Conservation (phyloP, 179 eudicot species). For the Actinidia arguta region DNA sequence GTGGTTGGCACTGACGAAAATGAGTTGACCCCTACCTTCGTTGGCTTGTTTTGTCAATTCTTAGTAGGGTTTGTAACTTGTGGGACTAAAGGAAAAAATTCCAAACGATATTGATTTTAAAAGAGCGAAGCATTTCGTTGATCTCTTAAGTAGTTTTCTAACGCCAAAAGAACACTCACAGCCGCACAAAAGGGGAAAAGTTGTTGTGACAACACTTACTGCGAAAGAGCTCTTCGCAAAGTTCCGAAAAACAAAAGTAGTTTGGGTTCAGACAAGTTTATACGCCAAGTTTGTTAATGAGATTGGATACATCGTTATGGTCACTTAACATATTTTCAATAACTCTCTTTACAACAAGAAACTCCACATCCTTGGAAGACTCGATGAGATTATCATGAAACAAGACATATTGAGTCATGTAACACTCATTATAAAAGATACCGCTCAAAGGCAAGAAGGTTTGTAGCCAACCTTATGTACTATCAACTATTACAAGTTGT, state of each 20-base stretch:
- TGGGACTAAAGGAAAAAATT: too few species aligned
- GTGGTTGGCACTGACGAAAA: too few species aligned
- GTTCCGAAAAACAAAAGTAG: background rate
- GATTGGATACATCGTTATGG: background rate
- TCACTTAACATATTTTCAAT: background rate
- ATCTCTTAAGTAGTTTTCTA: too few species aligned
- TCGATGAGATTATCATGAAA: conserved; percentile 39
- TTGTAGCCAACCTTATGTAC: conserved; percentile 4
- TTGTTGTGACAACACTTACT: background rate
- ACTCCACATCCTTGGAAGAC: conserved; percentile 37
- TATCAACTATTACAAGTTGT: conserved; percentile 26
- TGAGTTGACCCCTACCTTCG: background rate
- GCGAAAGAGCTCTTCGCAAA: conserved; percentile 16
- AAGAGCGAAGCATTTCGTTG: too few species aligned
- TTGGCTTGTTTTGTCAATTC: too few species aligned
- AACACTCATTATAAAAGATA: conserved; percentile 31
- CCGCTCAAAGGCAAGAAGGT: conserved; percentile 41
- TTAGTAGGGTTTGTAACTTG: too few species aligned
- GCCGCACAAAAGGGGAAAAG: too few species aligned
- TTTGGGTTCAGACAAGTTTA: too few species aligned
- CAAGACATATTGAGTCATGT: conserved; percentile 40
- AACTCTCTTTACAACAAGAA: conserved; percentile 31
- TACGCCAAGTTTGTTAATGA: too few species aligned
- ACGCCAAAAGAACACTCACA: too few species aligned
- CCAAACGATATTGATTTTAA: too few species aligned